phyloP scores from a whole-genome alignment of 164 flowering plant genomes.

The Saururus chinensis region DNA sequence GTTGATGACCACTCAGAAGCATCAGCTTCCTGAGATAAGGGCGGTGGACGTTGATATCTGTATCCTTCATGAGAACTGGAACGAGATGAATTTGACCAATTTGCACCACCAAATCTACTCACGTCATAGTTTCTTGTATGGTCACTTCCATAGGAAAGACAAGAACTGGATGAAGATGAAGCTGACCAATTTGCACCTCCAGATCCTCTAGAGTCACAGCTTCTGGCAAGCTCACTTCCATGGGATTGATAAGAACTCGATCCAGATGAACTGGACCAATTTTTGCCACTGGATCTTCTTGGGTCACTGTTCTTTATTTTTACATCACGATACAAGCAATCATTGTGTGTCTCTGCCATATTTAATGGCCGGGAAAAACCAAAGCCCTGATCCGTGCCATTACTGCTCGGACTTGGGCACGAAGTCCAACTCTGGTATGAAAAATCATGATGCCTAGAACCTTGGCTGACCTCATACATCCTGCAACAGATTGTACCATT shows the following conservation, averaged over 20 bases:
- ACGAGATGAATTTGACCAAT: neutral
- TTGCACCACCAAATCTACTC: neutral
- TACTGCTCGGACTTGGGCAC: constrained; percentile 7
- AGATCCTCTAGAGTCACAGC: neutral
- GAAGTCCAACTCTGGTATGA: constrained; percentile 6
- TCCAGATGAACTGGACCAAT: neutral
- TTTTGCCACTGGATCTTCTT: neutral
- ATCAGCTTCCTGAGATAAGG: neutral
- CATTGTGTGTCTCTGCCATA: neutral
- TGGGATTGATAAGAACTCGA: neutral
- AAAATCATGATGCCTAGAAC: neutral
- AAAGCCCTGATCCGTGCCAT: neutral
- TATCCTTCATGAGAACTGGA: neutral
- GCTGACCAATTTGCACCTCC: neutral
- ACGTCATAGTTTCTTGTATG: neutral
- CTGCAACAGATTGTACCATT: neutral
- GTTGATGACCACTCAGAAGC: neutral
- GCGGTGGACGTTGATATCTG: neutral
- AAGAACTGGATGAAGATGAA: neutral
- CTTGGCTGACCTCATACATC: neutral
- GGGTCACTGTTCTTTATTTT: neutral
- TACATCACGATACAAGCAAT: neutral
- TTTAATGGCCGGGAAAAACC: neutral
- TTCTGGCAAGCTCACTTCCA: neutral
- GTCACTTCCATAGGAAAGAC: neutral